Conservation (phyloP, 129 eudicot genomes). For the Solidago caesia region DNA sequence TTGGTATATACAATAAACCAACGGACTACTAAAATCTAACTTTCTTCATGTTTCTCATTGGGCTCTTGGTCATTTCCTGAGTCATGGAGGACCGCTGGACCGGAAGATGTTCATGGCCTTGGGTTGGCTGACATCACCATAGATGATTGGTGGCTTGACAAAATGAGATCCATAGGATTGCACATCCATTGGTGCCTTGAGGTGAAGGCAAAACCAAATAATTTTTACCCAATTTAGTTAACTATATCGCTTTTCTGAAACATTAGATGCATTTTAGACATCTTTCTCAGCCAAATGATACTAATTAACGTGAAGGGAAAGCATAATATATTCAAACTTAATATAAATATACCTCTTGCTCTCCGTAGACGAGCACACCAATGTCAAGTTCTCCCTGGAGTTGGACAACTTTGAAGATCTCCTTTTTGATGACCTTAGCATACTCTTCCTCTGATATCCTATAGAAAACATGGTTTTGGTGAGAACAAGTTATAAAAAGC, state of each 20-base stretch:
- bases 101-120: conserved; percentile 65
- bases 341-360: conserved; percentile 68
- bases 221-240: conserved; percentile 94
- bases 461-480: conserved; percentile 7
- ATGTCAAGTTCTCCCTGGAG: conserved; percentile 94
- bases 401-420: conserved; percentile 80
- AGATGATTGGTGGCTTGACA: conserved; percentile 72
- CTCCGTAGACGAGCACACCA: conserved; percentile 93
- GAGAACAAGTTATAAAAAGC: not conserved
- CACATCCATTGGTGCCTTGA: conserved; percentile 56
- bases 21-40: no score
- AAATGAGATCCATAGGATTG: conserved; percentile 74
- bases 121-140: conserved; percentile 72
- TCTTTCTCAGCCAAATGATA: not conserved
- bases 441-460: conserved; percentile 87
- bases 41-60: conserved; percentile 45
- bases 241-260: conserved; percentile 92
- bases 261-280: conserved; percentile 3
- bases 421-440: conserved; percentile 70
- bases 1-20: no score
- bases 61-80: conserved; percentile 77
- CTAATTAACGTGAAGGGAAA: not conserved
- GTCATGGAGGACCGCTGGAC: conserved; percentile 44
- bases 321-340: not conserved
- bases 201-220: conserved; percentile 96